phyloP scores from a whole-genome alignment of 169 alveolate genomes.

The Besnoitia besnoiti region DNA sequence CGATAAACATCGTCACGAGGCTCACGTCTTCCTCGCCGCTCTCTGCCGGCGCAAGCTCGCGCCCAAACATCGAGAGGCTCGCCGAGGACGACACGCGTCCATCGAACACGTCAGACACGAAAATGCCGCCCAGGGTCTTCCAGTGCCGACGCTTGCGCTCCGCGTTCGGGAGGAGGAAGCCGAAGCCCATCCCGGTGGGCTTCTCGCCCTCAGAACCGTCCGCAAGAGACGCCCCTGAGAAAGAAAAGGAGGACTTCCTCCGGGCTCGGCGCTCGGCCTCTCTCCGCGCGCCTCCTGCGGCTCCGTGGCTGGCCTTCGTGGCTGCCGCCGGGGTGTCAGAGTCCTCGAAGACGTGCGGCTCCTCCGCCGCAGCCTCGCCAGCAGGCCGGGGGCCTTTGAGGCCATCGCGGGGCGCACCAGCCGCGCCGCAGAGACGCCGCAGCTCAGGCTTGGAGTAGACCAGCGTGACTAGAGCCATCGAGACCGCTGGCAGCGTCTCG shows the following conservation, averaged over 20 bases:
- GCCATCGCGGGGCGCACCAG: not conserved
- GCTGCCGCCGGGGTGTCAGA: not conserved
- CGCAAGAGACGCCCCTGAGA: not conserved
- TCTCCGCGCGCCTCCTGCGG: not conserved
- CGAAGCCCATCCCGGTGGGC: conserved; percentile 46
- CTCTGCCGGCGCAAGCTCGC: not conserved
- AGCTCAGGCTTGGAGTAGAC: conserved; percentile 20
- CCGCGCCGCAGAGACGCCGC: not conserved
- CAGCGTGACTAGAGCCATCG: conserved; percentile 34
- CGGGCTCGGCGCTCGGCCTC: not conserved
- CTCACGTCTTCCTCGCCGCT: not conserved
- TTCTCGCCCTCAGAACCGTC: not conserved
- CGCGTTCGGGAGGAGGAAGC: conserved; percentile 22
- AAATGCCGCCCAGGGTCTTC: conserved; percentile 49
- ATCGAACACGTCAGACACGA: conserved; percentile 39
- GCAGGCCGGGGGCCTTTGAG: not conserved
- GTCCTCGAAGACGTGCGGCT: not conserved
- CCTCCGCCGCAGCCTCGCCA: not conserved
- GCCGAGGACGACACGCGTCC: conserved; percentile 21
- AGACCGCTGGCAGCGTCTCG: not conserved
- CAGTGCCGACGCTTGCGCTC: conserved; percentile 10
- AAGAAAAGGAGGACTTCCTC: not conserved
- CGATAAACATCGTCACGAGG: not conserved
- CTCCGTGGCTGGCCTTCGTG: not conserved
- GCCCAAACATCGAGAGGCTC: not conserved